phyloP scores from a whole-genome alignment of 306 rosid species.

The Gastrolobium bilobum region DNA sequence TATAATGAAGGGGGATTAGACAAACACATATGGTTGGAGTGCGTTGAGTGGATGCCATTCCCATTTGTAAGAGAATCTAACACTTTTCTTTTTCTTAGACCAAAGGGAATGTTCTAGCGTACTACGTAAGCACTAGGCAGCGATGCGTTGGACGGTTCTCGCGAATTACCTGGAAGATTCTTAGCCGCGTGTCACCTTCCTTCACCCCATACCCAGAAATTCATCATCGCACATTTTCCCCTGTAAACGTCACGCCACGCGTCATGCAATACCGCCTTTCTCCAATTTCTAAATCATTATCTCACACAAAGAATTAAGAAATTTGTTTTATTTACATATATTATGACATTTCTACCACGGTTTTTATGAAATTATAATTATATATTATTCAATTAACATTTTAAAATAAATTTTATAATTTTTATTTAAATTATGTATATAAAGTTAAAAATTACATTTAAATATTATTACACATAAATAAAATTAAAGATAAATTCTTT shows the following conservation, averaged over 20 bases:
- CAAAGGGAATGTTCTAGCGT: slow-evolving; percentile 47
- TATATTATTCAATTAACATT: too few relatives aligned
- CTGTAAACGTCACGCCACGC: slow-evolving; percentile 48
- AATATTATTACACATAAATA: too few relatives aligned
- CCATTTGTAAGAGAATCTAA: not conserved
- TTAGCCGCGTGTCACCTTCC: slow-evolving; percentile 50
- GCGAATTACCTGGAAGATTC: slow-evolving; percentile 38
- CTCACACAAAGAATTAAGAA: not conserved
- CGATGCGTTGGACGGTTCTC: slow-evolving; percentile 40
- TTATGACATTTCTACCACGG: too few relatives aligned
- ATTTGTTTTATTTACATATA: too few relatives aligned
- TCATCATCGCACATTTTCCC: slow-evolving; percentile 18
- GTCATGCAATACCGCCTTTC: slow-evolving; percentile 40
- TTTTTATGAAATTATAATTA: too few relatives aligned
- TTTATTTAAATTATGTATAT: not conserved
- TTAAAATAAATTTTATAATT: too few relatives aligned
- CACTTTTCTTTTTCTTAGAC: not conserved
- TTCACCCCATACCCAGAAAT: not conserved
- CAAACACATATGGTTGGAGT: not conserved
- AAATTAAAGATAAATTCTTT: too few relatives aligned
- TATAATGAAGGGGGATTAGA: not conserved
- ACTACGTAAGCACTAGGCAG: slow-evolving; percentile 2
- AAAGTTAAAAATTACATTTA: not conserved
- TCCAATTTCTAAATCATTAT: not conserved
- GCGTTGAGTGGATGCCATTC: not conserved